Evolutionary conservation across 2,329 filamentous ascomycete genomes (phyloP), one percentile per base, ranked within the genome.

Genomic region (Cadophora gregata): DNA sequence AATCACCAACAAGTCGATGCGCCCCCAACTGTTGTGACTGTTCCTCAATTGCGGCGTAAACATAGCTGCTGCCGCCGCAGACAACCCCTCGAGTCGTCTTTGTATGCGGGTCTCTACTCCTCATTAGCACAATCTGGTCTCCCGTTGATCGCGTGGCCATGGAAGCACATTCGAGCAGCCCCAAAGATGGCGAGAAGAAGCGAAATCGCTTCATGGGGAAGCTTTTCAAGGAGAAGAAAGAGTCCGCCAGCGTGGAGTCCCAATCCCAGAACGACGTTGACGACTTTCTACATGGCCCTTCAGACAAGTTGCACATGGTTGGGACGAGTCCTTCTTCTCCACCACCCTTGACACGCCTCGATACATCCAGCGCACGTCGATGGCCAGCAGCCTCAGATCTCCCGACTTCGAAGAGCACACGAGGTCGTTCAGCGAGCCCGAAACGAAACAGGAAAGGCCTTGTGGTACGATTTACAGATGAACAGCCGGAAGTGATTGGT

Each of bases 401-500:
- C 6, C 74, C 73, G 48, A 70, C 65, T 25, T 65, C 55, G n/a
- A 63, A 60, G 47, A 67, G 67, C 33, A 65, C 63, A 29, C 63
- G 70, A 56, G 60, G 65, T 45, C 69, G 69, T 55, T 79, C 70
- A 70, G 71, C 73, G 74, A 78, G 73, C 73, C 75, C 75, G 64
- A 78, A 78, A 64, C 77, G 81, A 73, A 82, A 80, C 63, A 87
- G 85, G 75, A 92, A 92, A 78, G 90, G 90, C 10, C 81, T 96
- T 68, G 82, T 82, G 4, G 94, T 97, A 42, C 87, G 84, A 64
- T 97, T 97, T 74, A 86, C 85, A 62, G 88, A 92, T 72, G 85
- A 84, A 10, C 83, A 85, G 63, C 93, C 94, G 7, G 90, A 93
- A 56, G 80, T 97, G 69, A 97, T 98, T 75, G 95, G 95, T 56